These are phyloP conservation scores for Zostera marina DNA, from an alignment of 116 monocot species.

Conservation along the genomic window DNA sequence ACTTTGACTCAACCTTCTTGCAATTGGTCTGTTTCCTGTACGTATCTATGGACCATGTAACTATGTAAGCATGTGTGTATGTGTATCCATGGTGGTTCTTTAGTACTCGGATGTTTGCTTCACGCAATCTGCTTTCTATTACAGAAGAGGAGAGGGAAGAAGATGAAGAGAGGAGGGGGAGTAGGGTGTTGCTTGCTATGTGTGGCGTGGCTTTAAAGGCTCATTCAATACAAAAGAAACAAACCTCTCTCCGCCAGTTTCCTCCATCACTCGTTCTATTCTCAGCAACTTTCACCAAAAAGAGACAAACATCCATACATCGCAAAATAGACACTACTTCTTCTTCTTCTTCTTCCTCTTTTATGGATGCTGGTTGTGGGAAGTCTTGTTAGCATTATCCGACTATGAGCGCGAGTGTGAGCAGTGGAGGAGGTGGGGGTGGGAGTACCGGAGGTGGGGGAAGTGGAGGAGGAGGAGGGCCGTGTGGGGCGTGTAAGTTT, in stretches of 20 bases:
- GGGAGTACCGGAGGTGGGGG: constrained; percentile 11
- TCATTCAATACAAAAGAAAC: constrained; percentile 43
- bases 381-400: background rate
- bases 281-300: constrained; percentile 20
- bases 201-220: constrained; percentile 77
- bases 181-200: constrained; percentile 15
- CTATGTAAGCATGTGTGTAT: no score
- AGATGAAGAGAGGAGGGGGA: constrained; percentile 15
- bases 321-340: background rate
- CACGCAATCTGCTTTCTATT: constrained; percentile 51
- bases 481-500: constrained; percentile 87
- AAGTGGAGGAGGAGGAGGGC: constrained; percentile 30
- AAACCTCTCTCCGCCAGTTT: constrained; percentile 3
- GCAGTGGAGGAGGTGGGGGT: constrained; percentile 6
- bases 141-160: constrained; percentile 19
- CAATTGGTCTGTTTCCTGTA: no score
- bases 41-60: no score
- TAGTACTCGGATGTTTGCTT: constrained; percentile 68
- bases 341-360: constrained; percentile 1
- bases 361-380: no score
- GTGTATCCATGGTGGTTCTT: constrained; percentile 5
- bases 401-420: constrained; percentile 7
- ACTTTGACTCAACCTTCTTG: constrained; percentile 1
- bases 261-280: background rate
- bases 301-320: background rate